phyloP scores from a whole-genome alignment of 176 grass and related monocot genomes.

The Thalia dealbata region DNA sequence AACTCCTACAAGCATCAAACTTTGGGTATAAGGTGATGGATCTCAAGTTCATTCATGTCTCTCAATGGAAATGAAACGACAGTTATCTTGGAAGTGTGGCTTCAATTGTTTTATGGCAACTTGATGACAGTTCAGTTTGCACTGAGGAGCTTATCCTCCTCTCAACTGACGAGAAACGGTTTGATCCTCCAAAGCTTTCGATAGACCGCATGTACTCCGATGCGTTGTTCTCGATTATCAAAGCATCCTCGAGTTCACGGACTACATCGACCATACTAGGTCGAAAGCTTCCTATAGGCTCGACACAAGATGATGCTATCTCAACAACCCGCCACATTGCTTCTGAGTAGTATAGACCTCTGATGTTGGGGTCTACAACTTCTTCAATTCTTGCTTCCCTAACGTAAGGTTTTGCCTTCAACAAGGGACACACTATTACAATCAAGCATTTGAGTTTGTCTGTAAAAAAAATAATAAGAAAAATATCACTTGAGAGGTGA shows the following conservation, averaged over 20 bases:
- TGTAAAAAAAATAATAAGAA: too few relatives aligned
- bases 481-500: neutral
- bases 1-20: neutral
- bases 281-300: slow-evolving; percentile 52
- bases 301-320: slow-evolving; percentile 39
- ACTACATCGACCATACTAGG: slow-evolving; percentile 51
- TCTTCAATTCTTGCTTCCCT: slow-evolving; percentile 62
- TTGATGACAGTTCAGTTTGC: slow-evolving; percentile 13
- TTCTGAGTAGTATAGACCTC: slow-evolving; percentile 56
- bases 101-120: slow-evolving; percentile 21
- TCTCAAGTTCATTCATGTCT: neutral
- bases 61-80: neutral
- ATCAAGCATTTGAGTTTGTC: too few relatives aligned
- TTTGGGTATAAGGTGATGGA: neutral
- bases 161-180: slow-evolving; percentile 41
- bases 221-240: slow-evolving; percentile 66
- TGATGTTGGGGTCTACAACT: slow-evolving; percentile 63
- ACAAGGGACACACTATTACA: neutral
- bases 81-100: slow-evolving; percentile 33
- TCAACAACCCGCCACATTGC: slow-evolving; percentile 66
- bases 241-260: slow-evolving; percentile 56
- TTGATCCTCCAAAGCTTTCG: slow-evolving; percentile 51
- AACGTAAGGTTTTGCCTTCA: slow-evolving; percentile 56
- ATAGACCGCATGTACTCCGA: slow-evolving; percentile 74
- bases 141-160: slow-evolving; percentile 42